Conservation (phyloP, 345 rosid species). For the Sonneratia alba region DNA sequence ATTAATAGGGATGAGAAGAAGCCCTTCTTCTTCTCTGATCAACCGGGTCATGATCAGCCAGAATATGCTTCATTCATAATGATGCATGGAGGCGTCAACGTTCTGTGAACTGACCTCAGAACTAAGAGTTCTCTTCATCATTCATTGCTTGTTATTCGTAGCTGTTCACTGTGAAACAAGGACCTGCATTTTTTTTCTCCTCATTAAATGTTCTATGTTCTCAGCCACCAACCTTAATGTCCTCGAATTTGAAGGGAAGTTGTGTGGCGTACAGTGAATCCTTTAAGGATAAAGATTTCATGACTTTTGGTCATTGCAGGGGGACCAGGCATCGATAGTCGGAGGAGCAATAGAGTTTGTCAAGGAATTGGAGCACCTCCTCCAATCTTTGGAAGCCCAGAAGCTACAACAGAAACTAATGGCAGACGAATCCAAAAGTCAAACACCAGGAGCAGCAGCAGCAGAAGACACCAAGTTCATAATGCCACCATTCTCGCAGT, state of each 20-base stretch:
- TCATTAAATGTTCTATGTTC: not conserved
- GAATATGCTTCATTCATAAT: not conserved
- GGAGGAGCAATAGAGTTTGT: conserved; percentile 89
- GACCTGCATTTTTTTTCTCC: not conserved
- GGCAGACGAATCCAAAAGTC: not conserved
- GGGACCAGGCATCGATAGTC: conserved; percentile 91
- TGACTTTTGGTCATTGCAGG: conserved; percentile 28
- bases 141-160: no score
- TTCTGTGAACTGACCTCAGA: not conserved
- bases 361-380: conserved; percentile 70
- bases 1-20: not conserved
- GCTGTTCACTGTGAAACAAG: no score
- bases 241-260: not conserved
- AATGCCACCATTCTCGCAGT: conserved; percentile 36
- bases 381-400: conserved; percentile 59
- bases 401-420: conserved; percentile 22
- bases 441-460: not conserved
- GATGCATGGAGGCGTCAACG: not conserved
- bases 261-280: not conserved
- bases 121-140: not conserved
- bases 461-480: not conserved
- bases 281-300: no score
- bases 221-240: not conserved
- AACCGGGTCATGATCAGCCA: not conserved
- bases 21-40: not conserved